Percentiles rank a stretch among this genome's conserved stretches.
phyloP scores from a whole-genome alignment of 2,329 filamentous ascomycete species.

The Colletotrichum sp. region DNA sequence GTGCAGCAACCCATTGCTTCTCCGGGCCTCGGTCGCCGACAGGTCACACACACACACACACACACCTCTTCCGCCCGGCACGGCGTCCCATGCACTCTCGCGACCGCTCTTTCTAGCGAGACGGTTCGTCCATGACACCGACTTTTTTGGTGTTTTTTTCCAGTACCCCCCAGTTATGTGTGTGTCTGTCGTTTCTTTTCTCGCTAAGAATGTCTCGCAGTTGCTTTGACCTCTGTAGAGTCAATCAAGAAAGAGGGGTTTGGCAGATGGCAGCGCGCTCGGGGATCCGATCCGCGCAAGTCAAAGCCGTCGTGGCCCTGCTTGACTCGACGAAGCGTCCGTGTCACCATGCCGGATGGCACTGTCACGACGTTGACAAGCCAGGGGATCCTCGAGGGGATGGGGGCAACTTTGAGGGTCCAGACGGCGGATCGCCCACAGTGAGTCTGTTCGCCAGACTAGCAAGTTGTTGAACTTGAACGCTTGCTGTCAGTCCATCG shows the following conservation, averaged over 20 bases:
- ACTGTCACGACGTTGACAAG: conserved; percentile 15
- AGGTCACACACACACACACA: background rate
- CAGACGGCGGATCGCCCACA: background rate
- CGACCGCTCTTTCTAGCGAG: background rate
- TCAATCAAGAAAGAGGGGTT: background rate
- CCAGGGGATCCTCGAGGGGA: conserved; percentile 9
- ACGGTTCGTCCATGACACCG: background rate
- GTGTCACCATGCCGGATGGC: background rate
- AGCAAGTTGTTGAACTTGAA: background rate
- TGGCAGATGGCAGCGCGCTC: background rate
- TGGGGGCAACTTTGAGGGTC: background rate
- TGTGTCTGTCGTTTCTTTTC: conserved; percentile 3
- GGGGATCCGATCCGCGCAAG: background rate
- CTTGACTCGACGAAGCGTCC: conserved; percentile 15
- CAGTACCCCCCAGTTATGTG: background rate
- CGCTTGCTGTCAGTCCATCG: background rate
- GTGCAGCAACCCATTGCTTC: conserved; percentile 6
- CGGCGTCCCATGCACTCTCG: background rate
- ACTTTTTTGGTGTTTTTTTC: background rate
- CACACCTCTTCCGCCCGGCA: background rate
- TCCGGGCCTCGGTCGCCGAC: background rate
- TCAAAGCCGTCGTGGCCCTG: background rate
- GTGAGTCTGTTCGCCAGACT: conserved; percentile 6
- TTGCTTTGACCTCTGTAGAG: conserved; percentile 1
- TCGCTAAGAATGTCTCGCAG: conserved; percentile 9